Evolutionary conservation across 495 filamentous ascomycete species (phyloP), one percentile per base, ranked within the genome.

Genomic region (Daldinia caldariorum): DNA sequence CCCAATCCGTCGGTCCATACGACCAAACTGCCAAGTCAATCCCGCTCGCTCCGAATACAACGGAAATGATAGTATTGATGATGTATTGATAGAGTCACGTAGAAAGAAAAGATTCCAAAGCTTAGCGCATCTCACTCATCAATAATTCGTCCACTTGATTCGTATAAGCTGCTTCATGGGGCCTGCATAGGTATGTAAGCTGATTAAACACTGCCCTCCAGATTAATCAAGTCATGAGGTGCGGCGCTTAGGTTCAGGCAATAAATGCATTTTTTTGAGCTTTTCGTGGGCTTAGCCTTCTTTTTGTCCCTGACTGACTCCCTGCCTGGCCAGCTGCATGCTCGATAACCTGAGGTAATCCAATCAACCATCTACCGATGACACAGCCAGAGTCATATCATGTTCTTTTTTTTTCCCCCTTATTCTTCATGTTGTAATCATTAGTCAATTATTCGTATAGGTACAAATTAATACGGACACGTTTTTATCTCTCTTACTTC

Each of bases 161-260:
- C 18, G 43, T 61, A 53, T 26, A 3, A 26, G 3, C 5, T 35
- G 34, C 34, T 35, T 35, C 26, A 26, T 26, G 26, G 26, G 26
- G 26, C 9, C 34, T 53, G 22, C 29, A 2, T 51, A 34, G 39
- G 35, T 57, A 34, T 57, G 35, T 57, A 57, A 57, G 54, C 54
- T 57, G 54, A 57, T 57, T 38, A 32, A 56, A 57, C 54, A 57
- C 54, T 6, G 54, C 54, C 54, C 54, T 57, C 54, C 18, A 38
- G n/a, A 38, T 57, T 26, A 35, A 35, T 10, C 9, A 32, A 18
- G 34, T 57, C 54, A 26, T 57, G 39, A 18, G 35, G 32, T 38
- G 54, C 54, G 54, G 54, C 54, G 54, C 54, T 38, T 37, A 38
- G 16, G 18, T 57, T 38, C 32, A 39, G 35, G 54, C 35, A 26